phyloP scores from a whole-genome alignment of 2,329 filamentous ascomycete species.

The Cryphonectria nitschkei region DNA sequence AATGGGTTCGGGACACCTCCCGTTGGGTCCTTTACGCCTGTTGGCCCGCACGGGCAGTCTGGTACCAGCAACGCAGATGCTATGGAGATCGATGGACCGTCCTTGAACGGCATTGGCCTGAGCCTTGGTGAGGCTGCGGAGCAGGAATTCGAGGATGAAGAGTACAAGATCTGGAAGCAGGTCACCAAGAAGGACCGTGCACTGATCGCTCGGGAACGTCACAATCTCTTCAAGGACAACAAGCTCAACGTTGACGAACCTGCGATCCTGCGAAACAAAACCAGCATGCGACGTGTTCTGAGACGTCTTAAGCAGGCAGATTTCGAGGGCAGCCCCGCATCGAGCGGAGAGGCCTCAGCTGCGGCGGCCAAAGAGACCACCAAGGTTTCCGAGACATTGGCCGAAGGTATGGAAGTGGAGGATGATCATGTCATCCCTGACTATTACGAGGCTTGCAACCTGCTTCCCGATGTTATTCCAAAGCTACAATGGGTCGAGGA shows the following conservation, averaged over 20 bases:
- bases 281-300: constrained; percentile 87
- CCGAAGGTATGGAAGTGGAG: constrained; percentile 92
- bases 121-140: constrained; percentile 69
- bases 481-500: constrained; percentile 89
- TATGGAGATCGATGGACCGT: constrained; percentile 85
- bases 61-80: constrained; percentile 74
- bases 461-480: constrained; percentile 80
- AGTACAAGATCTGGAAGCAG: constrained; percentile 98
- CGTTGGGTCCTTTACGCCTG: constrained; percentile 47
- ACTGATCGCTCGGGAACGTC: constrained; percentile 80
- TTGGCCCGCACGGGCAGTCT: constrained; percentile 27
- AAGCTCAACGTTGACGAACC: constrained; percentile 86
- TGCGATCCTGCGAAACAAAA: constrained; percentile 81
- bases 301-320: constrained; percentile 76
- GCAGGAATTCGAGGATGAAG: constrained; percentile 85
- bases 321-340: constrained; percentile 46
- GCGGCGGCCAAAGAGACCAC: constrained; percentile 52
- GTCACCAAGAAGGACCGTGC: constrained; percentile 97
- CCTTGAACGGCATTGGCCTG: constrained; percentile 67
- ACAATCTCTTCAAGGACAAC: constrained; percentile 82
- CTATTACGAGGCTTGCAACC: constrained; percentile 88
- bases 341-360: constrained; percentile 48
- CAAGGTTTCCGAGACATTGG: constrained; percentile 67
- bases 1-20: constrained; percentile 88
- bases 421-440: constrained; percentile 85